A percentile compares a stretch with the other conserved stretches of the same genome.
Evolutionary conservation across 1,284 basidiomycete genomes (phyloP).

Genomic region (Cryptococcus sp.): DNA sequence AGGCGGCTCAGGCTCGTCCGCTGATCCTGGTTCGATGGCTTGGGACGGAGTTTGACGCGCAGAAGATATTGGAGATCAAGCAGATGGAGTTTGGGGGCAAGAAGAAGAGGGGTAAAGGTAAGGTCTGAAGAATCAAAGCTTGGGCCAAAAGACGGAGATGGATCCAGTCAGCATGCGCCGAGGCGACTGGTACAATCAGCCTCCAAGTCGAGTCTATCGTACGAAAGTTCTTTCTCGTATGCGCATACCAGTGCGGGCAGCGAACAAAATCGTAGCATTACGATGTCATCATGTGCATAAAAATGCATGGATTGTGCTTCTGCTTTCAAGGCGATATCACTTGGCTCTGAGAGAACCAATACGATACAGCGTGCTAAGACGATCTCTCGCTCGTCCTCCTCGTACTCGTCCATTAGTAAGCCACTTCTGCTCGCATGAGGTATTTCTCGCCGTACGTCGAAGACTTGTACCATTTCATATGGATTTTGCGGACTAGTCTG

Average conservation of each 20-base stretch:
- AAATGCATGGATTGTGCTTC: too few species aligned
- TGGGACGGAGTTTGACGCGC: conserved; percentile 47
- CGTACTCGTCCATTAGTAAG: conserved; percentile 22
- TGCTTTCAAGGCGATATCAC: too few species aligned
- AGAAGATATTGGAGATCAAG: conserved; percentile 50
- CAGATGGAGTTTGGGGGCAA: conserved; percentile 53
- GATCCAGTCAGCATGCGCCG: background rate
- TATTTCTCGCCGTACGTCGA: conserved; percentile 17
- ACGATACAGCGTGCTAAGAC: too few species aligned
- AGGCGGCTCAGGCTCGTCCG: conserved; percentile 28
- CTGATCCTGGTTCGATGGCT: conserved; percentile 50
- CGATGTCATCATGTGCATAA: too few species aligned
- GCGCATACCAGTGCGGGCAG: too few species aligned
- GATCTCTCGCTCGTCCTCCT: too few species aligned
- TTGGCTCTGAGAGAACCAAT: too few species aligned
- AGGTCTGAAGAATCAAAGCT: too few species aligned
- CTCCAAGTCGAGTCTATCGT: too few species aligned
- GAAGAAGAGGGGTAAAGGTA: conserved; percentile 37
- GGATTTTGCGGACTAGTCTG: conserved; percentile 25
- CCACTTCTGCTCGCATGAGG: conserved; percentile 31
- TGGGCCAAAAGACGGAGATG: conserved; percentile 2
- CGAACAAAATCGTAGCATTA: too few species aligned
- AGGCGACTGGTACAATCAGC: too few species aligned
- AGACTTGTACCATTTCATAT: conserved; percentile 29
- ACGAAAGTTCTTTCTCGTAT: too few species aligned